A percentile compares a stretch with the other conserved stretches of the same genome.
Conservation (phyloP, 352 stramenopile genomes). For the Phytophthora niederhauseri region DNA sequence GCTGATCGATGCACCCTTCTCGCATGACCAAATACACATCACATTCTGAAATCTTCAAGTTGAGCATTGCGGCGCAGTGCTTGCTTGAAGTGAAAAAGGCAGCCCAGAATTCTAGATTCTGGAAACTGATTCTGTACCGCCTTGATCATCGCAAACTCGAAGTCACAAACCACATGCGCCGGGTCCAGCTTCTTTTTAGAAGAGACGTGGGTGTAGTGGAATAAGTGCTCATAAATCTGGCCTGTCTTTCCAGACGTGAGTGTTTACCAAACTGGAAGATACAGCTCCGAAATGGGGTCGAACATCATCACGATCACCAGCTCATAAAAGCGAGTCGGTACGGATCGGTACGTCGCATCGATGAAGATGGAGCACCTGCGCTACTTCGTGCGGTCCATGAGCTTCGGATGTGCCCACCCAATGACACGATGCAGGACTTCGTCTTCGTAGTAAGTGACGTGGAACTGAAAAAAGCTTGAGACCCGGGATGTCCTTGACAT, state of each 20-base stretch:
- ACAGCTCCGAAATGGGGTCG: constrained; percentile 7
- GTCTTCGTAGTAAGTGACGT: constrained; percentile 15
- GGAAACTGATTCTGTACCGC: constrained; percentile 14
- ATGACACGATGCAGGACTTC: constrained; percentile 9
- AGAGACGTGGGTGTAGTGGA: background rate
- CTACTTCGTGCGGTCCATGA: constrained; percentile 10
- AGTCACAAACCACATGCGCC: constrained; percentile 3
- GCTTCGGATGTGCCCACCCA: constrained; percentile 3
- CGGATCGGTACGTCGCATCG: constrained; percentile 10
- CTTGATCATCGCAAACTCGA: constrained; percentile 17
- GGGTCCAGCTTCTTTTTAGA: constrained; percentile 5
- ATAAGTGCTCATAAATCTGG: constrained; percentile 1
- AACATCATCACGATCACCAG: constrained; percentile 17
- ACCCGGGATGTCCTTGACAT: constrained; percentile 1
- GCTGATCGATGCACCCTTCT: background rate
- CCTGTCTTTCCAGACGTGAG: constrained; percentile 10
- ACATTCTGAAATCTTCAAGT: constrained; percentile 12
- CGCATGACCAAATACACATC: background rate
- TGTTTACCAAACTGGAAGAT: constrained; percentile 11
- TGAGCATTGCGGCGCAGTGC: background rate
- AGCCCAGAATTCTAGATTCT: constrained; percentile 11
- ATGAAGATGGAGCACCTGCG: constrained; percentile 8
- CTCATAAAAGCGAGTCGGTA: constrained; percentile 16
- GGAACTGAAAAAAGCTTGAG: constrained; percentile 20
- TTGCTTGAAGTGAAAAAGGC: background rate